These are phyloP conservation scores for Bipolaris victoriae DNA, from an alignment of 2,329 filamentous ascomycete genomes.

Conservation along the genomic window DNA sequence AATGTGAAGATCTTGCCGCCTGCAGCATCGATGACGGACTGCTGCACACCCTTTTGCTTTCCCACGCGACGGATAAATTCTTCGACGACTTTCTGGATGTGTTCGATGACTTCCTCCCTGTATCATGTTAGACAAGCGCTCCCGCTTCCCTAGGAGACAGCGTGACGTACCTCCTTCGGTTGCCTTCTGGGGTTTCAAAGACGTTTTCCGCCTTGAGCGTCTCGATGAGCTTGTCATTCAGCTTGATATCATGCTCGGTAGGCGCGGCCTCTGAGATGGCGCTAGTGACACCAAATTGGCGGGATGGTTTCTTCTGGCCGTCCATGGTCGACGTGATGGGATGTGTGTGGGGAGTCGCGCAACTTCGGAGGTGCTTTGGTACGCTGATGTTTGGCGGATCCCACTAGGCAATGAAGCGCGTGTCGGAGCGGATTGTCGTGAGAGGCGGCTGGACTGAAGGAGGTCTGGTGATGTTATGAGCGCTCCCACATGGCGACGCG, in stretches of 20 bases:
- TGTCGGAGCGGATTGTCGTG: constrained; percentile 21
- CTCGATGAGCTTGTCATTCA: constrained; percentile 78
- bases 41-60: constrained; percentile 72
- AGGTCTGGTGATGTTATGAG: constrained; percentile 16
- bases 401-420: constrained; percentile 21
- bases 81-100: constrained; percentile 78
- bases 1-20: constrained; percentile 95
- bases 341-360: constrained; percentile 18
- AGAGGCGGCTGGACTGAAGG: constrained; percentile 10
- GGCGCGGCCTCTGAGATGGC: constrained; percentile 81
- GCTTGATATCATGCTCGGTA: constrained; percentile 74
- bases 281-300: constrained; percentile 75
- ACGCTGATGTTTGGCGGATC: constrained; percentile 23
- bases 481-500: constrained; percentile 43
- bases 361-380: constrained; percentile 31
- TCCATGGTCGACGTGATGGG: constrained; percentile 36
- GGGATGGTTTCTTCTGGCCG: constrained; percentile 32
- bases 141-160: neutral
- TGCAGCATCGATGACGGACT: constrained; percentile 78
- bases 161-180: constrained; percentile 74
- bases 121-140: constrained; percentile 15
- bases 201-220: constrained; percentile 90
- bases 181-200: constrained; percentile 84
- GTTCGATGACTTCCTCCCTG: constrained; percentile 74
- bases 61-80: constrained; percentile 88